Evolutionary conservation across 2,329 filamentous ascomycete genomes (phyloP), one percentile per base, ranked within the genome.

Genomic region (Neonectria punicea): DNA sequence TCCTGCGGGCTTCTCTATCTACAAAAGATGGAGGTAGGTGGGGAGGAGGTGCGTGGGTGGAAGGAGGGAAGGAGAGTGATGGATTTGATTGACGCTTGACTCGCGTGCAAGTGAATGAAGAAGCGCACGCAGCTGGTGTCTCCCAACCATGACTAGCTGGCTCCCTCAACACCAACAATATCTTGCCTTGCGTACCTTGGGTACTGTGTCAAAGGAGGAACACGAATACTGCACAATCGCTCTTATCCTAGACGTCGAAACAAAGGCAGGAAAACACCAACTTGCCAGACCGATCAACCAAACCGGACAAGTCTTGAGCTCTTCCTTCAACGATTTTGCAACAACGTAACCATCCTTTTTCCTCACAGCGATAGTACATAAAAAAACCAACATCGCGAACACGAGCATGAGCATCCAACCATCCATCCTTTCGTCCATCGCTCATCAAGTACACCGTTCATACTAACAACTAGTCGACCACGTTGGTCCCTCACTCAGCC

Each of bases 201-300:
- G 20, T 14, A 16, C 22, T 30, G 11, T 25, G n/a, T 9, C 43
- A 28, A 8, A n/a, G 22, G 47, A 47, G 16, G 16, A 54, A 30
- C 1, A 30, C 30, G 9, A 30, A 5, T 53, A 50, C 61, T 50
- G 8, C 22, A 20, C 41, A 16, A 18, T 56, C 44, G 30, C 9
- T 44, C 56, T 53, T 61, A 57, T 61, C 58, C 47, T 60, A 14
- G 22, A 60, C 36, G 50, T 41, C 36, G 56, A 64, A 60, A 63
- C 22, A 49, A 54, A 55, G 63, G 49, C 46, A 36, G 50, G 53
- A 39, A 47, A 14, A 55, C 51, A 69, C 61, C 61, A 57, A 59
- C 61, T 63, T 58, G 34, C 61, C 43, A 59, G 55, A 51, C 55
- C 43, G 50, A 63, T 59, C 50, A 59, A 63, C 49, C 30, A 58